Percentiles rank a stretch among this genome's conserved stretches.
Conservation (phyloP, 1,284 basidiomycete genomes). For the Fomitopsis betulina region DNA sequence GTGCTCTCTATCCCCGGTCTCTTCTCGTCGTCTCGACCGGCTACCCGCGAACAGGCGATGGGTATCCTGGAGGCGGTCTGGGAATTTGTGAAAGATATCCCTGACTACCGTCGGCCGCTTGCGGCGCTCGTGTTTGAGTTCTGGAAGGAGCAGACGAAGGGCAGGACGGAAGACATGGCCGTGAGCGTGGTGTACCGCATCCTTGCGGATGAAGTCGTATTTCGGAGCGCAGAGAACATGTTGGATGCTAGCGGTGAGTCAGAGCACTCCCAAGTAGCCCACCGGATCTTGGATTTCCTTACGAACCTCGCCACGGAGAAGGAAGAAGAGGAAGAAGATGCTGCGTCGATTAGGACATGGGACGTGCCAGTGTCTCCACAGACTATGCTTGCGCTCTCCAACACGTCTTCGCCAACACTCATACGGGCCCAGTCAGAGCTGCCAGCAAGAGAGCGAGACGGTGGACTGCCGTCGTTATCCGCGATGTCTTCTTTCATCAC, state of each 20-base stretch:
- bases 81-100: slow-evolving; percentile 64
- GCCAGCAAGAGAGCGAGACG: slow-evolving; percentile 37
- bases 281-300: slow-evolving; percentile 29
- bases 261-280: slow-evolving; percentile 12
- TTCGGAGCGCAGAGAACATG: slow-evolving; percentile 39
- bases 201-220: slow-evolving; percentile 56
- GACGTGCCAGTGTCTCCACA: slow-evolving; percentile 25
- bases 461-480: slow-evolving; percentile 39
- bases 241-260: slow-evolving; percentile 19
- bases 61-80: slow-evolving; percentile 52
- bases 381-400: slow-evolving; percentile 29
- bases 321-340: slow-evolving; percentile 30
- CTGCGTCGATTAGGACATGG: slow-evolving; percentile 33
- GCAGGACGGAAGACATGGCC: slow-evolving; percentile 30
- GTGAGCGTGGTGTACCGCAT: slow-evolving; percentile 57
- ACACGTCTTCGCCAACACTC: slow-evolving; percentile 44
- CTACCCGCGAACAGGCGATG: slow-evolving; percentile 55
- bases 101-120: slow-evolving; percentile 54
- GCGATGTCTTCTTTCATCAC: slow-evolving; percentile 52
- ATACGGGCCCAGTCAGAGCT: slow-evolving; percentile 56
- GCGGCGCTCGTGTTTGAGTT: slow-evolving; percentile 54
- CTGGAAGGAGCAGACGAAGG: slow-evolving; percentile 38
- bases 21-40: slow-evolving; percentile 39
- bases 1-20: slow-evolving; percentile 50
- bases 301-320: slow-evolving; percentile 33